Base-by-base conservation (phyloP, 2,329 filamentous ascomycete genomes). In the Cladorrhinum sp. region DNA sequence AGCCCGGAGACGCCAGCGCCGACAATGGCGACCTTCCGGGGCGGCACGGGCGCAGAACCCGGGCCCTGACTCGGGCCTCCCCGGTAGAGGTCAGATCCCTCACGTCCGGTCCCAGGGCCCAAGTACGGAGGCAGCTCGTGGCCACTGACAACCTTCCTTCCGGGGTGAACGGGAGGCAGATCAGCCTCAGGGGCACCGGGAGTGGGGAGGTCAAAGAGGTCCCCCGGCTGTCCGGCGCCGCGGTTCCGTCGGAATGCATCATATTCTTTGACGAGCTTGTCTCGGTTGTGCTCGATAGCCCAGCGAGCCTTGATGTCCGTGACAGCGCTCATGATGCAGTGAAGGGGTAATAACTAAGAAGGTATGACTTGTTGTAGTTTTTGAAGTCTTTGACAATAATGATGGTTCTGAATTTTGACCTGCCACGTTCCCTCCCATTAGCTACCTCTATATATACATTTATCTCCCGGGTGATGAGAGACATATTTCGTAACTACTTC, bases 1-100 rank as follows among this genome's bases (percentile, higher is more conserved):
- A 76, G 66, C 6, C 75, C 75, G 6, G 74, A 65, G 6, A 68
- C 64, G 10, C 75, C 75, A 9, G 71, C 73, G 13, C 75, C 75
- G 7, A 77, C 65, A 18, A 77, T 76, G 54, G 73, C 69, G 8
- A 74, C 48, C 25, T 59, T 54, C 13, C 50, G 49, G 18, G 49
- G 22, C 20, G 49, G 50, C 16, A 24, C 23, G 2, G 5, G 23
- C 23, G 5, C 3, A n/a, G n/a, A 8, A 16, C 16, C 50, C 5
- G 24, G 18, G 23, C 24, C 48, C n/a, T n/a, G n/a, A n/a, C n/a
- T n/a, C n/a, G n/a, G n/a, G n/a, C n/a, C n/a, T n/a, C n/a, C n/a
- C 18, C 24, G 16, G 48, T 22, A 24, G 48, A 36, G 32, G 2
- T 8, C 32, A 16, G 32, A 9, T 36, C 9, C 32, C 12, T 8